Evolutionary conservation across 352 stramenopile species (phyloP).

Genomic region (Globisporangium perplexum): DNA sequence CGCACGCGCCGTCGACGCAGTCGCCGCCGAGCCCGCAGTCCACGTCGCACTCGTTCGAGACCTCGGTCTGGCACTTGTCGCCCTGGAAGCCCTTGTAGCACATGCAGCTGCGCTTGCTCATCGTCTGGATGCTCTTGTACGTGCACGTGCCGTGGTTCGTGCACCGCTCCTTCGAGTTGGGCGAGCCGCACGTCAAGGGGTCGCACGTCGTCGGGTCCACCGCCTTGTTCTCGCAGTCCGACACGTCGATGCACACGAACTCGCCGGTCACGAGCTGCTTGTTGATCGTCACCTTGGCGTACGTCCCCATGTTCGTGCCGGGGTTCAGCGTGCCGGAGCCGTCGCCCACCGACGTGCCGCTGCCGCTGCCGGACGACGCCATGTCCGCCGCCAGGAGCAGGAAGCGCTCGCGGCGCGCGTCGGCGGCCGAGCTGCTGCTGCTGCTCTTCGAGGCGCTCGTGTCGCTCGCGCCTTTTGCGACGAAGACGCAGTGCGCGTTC

Average conservation of each 20-base stretch:
- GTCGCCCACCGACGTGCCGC: constrained; percentile 5
- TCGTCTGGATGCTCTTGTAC: constrained; percentile 59
- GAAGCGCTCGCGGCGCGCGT: constrained; percentile 7
- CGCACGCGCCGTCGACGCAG: constrained; percentile 25
- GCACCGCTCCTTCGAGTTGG: constrained; percentile 39
- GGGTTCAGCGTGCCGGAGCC: constrained; percentile 7
- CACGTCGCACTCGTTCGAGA: constrained; percentile 25
- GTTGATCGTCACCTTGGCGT: constrained; percentile 50
- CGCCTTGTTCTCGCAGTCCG: constrained; percentile 36
- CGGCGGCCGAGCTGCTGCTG: constrained; percentile 1
- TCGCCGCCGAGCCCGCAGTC: constrained; percentile 29
- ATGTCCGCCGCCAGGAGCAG: constrained; percentile 9
- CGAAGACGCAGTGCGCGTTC: constrained; percentile 81
- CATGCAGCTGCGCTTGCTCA: constrained; percentile 49
- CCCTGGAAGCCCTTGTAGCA: constrained; percentile 36
- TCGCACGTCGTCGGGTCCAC: constrained; percentile 16
- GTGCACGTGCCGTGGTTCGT: constrained; percentile 72
- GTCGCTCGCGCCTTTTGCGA: constrained; percentile 39
- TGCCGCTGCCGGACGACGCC: constrained; percentile 7
- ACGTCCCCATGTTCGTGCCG: constrained; percentile 21
- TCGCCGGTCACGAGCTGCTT: constrained; percentile 47
- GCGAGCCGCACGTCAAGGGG: constrained; percentile 26
- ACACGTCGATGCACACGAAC: constrained; percentile 21
- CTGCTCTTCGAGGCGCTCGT: constrained; percentile 8
- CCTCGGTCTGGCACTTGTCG: constrained; percentile 21